Conservation (phyloP, 345 rosid species). For the Lumnitzera littorea region DNA sequence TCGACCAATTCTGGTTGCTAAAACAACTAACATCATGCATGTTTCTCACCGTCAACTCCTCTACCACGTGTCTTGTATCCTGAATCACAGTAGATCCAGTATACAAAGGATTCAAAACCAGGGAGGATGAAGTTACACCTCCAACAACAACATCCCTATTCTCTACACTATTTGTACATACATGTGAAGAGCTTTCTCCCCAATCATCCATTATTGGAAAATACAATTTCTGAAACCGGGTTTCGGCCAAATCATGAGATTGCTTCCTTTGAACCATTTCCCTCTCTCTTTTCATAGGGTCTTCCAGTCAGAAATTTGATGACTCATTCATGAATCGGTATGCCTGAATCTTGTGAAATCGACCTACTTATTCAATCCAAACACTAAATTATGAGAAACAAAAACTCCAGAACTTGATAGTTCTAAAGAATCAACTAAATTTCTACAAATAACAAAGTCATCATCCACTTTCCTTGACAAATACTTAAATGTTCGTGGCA, state of each 20-base stretch:
- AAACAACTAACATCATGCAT: slow-evolving; percentile 19
- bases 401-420: no score
- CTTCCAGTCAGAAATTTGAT: no score
- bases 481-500: no score
- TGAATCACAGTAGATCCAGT: neutral
- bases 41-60: slow-evolving; percentile 35
- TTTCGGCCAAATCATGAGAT: neutral
- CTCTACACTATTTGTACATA: neutral
- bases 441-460: no score
- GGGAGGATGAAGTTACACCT: neutral
- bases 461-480: no score
- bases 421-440: no score
- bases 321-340: no score
- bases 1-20: slow-evolving; percentile 15
- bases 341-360: no score
- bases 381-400: no score
- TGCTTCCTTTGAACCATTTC: slow-evolving; percentile 2
- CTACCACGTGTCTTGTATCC: slow-evolving; percentile 17
- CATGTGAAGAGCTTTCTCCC: slow-evolving; percentile 23
- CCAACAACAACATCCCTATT: neutral
- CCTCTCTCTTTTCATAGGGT: neutral
- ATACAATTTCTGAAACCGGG: neutral
- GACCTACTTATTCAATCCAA: no score
- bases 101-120: neutral
- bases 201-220: slow-evolving; percentile 21